Evolutionary conservation across 495 filamentous ascomycete species (phyloP).

Genomic region (Penicillium alfredii): DNA sequence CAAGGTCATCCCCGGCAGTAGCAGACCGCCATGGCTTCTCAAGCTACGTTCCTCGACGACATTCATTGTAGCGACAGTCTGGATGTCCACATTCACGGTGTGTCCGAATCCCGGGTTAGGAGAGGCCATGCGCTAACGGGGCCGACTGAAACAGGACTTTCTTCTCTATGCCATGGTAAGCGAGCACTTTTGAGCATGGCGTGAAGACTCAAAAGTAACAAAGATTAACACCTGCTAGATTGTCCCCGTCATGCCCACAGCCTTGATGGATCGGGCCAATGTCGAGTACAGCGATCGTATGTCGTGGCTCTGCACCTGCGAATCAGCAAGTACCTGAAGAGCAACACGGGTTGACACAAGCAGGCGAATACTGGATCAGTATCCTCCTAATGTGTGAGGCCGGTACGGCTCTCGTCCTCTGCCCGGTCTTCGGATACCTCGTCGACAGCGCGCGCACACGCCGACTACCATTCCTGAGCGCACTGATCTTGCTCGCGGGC

Average conservation of each 20-base stretch:
- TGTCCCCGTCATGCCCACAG: constrained; percentile 59
- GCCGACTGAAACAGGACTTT: constrained; percentile 33
- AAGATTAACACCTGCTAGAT: constrained; percentile 22
- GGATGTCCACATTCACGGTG: constrained; percentile 59
- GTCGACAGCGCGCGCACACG: constrained; percentile 45
- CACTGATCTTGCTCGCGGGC: constrained; percentile 48
- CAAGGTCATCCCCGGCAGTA: background rate
- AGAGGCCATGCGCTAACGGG: too few species aligned
- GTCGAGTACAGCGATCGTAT: constrained; percentile 50
- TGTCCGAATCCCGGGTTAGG: background rate
- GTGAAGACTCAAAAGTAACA: background rate
- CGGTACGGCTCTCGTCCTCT: constrained; percentile 50
- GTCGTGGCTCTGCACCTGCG: constrained; percentile 33
- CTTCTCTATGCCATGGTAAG: constrained; percentile 34
- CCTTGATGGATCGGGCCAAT: constrained; percentile 47
- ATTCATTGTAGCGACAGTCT: constrained; percentile 58
- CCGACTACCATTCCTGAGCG: constrained; percentile 52
- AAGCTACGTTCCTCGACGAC: constrained; percentile 51
- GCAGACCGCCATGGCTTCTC: constrained; percentile 38
- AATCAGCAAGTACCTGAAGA: background rate
- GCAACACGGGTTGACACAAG: background rate
- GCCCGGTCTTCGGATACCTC: constrained; percentile 50
- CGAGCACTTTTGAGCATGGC: background rate
- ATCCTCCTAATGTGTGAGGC: constrained; percentile 56
- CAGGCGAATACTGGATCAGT: constrained; percentile 33